Percentiles rank a stretch among this genome's conserved stretches.
Conservation (phyloP, 78 protist species). For the Isochrysis galbana region DNA sequence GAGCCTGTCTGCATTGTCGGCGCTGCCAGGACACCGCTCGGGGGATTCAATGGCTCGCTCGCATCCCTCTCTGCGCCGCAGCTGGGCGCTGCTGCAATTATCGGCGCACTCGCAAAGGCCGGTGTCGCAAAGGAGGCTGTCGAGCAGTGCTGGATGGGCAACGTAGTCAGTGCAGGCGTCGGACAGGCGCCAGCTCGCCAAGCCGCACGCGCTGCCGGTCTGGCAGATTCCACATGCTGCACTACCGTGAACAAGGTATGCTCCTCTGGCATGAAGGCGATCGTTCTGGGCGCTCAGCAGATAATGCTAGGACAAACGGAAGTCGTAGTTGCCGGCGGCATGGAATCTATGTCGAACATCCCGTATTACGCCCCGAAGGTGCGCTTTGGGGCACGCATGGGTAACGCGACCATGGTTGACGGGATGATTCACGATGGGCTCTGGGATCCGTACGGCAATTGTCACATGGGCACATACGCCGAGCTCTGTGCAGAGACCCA, state of each 20-base stretch:
- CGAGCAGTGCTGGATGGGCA: conserved; percentile 85
- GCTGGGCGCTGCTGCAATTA: conserved; percentile 81
- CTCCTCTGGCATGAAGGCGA: conserved; percentile 95
- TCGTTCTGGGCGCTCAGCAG: conserved; percentile 86
- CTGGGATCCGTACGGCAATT: conserved; percentile 81
- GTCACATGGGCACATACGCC: conserved; percentile 82
- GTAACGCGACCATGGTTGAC: conserved; percentile 69
- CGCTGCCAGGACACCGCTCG: conserved; percentile 90
- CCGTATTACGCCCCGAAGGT: conserved; percentile 81
- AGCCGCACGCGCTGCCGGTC: conserved; percentile 79
- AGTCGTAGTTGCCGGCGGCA: conserved; percentile 76
- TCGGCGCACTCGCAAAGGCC: conserved; percentile 60
- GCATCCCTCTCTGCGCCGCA: conserved; percentile 71
- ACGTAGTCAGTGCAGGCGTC: conserved; percentile 75
- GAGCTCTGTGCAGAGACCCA: conserved; percentile 81
- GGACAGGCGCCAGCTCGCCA: conserved; percentile 93
- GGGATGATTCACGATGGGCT: conserved; percentile 90
- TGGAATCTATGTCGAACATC: conserved; percentile 95
- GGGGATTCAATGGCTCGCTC: conserved; percentile 68
- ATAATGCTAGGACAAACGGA: conserved; percentile 74
- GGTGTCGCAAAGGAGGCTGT: not conserved
- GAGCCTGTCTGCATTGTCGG: conserved; percentile 66
- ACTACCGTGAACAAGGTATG: conserved; percentile 91
- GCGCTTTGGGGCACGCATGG: conserved; percentile 77
- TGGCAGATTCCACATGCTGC: conserved; percentile 25